Base-by-base conservation (phyloP, 2,329 filamentous ascomycete species). In the Cytospora leucostoma region DNA sequence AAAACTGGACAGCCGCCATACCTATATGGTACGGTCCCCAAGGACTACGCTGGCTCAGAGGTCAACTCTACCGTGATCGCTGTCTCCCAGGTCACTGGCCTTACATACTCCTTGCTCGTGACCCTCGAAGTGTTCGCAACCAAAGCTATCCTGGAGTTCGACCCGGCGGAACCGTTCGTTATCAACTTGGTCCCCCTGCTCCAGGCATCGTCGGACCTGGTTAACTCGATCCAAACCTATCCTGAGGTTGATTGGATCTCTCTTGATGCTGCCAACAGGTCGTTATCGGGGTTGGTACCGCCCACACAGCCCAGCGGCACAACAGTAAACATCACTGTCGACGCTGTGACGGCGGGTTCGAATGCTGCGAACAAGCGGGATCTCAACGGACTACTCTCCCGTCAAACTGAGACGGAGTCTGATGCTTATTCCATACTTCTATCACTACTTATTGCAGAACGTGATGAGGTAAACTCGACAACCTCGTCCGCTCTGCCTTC, bases 51-150 rank as follows among this genome's bases (percentile, higher is more conserved):
- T 8, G 56, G 17, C 7, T 11, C 21, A 1, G 33, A 51, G 6
- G 19, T 59, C 44, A 59, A 59, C 19, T 38, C 51, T n/a, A 59
- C 56, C 17, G 27, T 59, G 44, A 32, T 47, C 37, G 56, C 40
- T 19, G 27, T 49, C 7, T 37, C 44, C 8, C 11, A 27, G 19
- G 13, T 21, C 15, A 59, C 13, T 15, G 47, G 56, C 2, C 32
- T 51, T 33, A 59, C 33, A 21, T 59, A 59, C 44, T n/a, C 56
- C 3, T 51, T 59, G 32, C 56, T 59, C 17, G 32, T 27, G 15
- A 32, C 6, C 7, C 12, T 59, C 17, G 19, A 38, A 4, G 47
- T 59, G 6, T 59, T 59, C 56, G 27, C n/a, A 32, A 59, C 19
- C 6, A 11, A 15, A 19, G 8, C 5, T 2, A 15, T 17, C 12